Evolutionary conservation across 139 green algal genomes (phyloP), one percentile per base, ranked within the genome.

Genomic region (Chlorella sp.): DNA sequence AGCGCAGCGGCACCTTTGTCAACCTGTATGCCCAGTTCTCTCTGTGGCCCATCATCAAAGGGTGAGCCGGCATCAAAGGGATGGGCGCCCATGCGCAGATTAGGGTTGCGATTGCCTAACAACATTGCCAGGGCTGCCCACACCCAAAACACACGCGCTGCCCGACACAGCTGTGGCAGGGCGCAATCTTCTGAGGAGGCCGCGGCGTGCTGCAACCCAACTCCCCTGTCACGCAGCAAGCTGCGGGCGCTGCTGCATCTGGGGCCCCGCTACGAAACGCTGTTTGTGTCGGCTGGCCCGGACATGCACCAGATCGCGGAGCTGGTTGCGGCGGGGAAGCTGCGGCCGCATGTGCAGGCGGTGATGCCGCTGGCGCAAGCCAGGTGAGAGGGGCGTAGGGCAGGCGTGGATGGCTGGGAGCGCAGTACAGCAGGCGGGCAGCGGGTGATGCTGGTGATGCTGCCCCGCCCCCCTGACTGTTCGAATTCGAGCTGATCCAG

Each of bases 201-300:
- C n/a, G n/a, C n/a, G n/a, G n/a, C n/a, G n/a, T n/a, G n/a, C n/a
- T n/a, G n/a, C n/a, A n/a, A n/a, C n/a, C n/a, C 62, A 23, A 32
- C 62, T 36, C 25, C 18, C 3, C 25, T 11, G 25, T 69, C n/a
- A 39, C 21, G 64, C 64, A 71, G 64, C 64, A 71, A 71, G 64
- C n/a, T 71, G 64, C 64, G 64, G 28, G 64, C 26, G 28, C 64
- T 71, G 64, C 64, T 71, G 64, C 64, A n/a, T n/a, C 64, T 71
- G 64, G 64, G 64, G 6, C 64, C 64, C 5, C 64, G n/a, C 64
- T 71, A 71, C 64, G 4, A 11, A 7, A 71, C 64, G 2, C 64
- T 71, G 26, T 38, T 71, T 30, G 64, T 71, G 4, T 13, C 64
- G 30, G 30, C 64, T n/a, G 64, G 64, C 0, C 26, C 64, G 6